Evolutionary conservation across 2,329 filamentous ascomycete species (phyloP).

Genomic region (Bimuria novae-zelandiae): DNA sequence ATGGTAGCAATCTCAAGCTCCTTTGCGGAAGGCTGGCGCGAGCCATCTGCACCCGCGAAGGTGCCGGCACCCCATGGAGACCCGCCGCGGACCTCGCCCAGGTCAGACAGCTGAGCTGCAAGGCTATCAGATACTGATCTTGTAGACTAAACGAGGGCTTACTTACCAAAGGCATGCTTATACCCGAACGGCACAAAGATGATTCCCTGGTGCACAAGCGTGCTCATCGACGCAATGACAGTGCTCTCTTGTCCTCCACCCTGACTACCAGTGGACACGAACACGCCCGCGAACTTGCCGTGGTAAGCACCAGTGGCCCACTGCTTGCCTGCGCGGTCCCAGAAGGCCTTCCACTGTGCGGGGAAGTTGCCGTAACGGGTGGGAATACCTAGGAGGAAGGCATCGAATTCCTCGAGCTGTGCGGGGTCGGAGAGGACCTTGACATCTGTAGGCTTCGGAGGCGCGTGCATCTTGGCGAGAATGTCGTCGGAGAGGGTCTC

Average conservation of each 20-base stretch:
- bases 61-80: slow-evolving; percentile 93
- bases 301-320: slow-evolving; percentile 78
- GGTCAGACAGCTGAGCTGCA: slow-evolving; percentile 63
- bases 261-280: slow-evolving; percentile 78
- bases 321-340: slow-evolving; percentile 86
- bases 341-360: slow-evolving; percentile 91
- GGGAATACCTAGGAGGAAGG: slow-evolving; percentile 89
- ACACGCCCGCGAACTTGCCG: slow-evolving; percentile 90
- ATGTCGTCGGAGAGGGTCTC: slow-evolving; percentile 89
- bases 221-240: slow-evolving; percentile 78
- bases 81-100: slow-evolving; percentile 83
- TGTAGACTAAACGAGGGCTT: background rate
- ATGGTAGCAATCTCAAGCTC: slow-evolving; percentile 80
- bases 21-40: slow-evolving; percentile 73
- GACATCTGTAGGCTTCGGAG: slow-evolving; percentile 71
- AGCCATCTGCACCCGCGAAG: slow-evolving; percentile 78
- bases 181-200: slow-evolving; percentile 96
- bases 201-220: slow-evolving; percentile 89
- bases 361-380: slow-evolving; percentile 98
- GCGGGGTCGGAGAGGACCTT: slow-evolving; percentile 63
- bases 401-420: slow-evolving; percentile 77
- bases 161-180: slow-evolving; percentile 69
- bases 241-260: slow-evolving; percentile 96
- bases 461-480: slow-evolving; percentile 87
- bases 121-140: slow-evolving; percentile 12